Evolutionary conservation across 345 rosid species (phyloP), one percentile per base, ranked within the genome.

Genomic region (Citropsis articulata): DNA sequence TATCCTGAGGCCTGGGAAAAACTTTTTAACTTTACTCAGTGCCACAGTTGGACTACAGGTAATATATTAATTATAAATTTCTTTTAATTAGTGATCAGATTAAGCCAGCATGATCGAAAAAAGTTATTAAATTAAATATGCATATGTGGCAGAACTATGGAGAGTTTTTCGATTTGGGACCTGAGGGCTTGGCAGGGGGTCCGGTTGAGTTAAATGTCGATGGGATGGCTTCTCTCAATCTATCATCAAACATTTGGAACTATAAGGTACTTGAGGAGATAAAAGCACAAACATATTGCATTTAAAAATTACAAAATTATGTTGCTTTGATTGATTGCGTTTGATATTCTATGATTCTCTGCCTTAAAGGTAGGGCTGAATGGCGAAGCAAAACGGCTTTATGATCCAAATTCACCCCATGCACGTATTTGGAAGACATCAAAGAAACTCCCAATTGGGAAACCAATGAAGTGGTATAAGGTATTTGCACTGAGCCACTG

Each of bases 401-500:
- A 63, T 42, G 36, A 79, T 56, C 73, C 59, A 7, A 25, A 70
- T 6, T 36, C 83, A 16, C 67, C 22, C 31, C 19, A 18, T 9
- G 64, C 45, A 53, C 57, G 1, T 1, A 53, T 53, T 16, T 53
- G 22, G 57, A 53, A 22, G 22, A 1, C 21, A 18, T 53, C 57
- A 18, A 53, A 53, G 57, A 53, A 53, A 18, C 57, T 53, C 22
- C 57, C 21, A 38, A 22, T 16, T 87, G 85, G 85, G 25, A 76
- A 57, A 59, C 71, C 78, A 38, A 74, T 88, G 78, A 64, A 81
- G 48, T 88, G 91, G 89, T 88, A 86, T 71, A 86, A 81, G 88
- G 89, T 53, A 53, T 18, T 16, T 1, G 57, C 57, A 53, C 57
- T 13, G 50, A 45, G 50, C 50, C 0, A 12, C 13, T 13, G 50